A percentile compares a stretch with the other conserved stretches of the same genome.
phyloP scores from a whole-genome alignment of 2,329 filamentous ascomycete genomes.

The Colletotrichum echinochloae region DNA sequence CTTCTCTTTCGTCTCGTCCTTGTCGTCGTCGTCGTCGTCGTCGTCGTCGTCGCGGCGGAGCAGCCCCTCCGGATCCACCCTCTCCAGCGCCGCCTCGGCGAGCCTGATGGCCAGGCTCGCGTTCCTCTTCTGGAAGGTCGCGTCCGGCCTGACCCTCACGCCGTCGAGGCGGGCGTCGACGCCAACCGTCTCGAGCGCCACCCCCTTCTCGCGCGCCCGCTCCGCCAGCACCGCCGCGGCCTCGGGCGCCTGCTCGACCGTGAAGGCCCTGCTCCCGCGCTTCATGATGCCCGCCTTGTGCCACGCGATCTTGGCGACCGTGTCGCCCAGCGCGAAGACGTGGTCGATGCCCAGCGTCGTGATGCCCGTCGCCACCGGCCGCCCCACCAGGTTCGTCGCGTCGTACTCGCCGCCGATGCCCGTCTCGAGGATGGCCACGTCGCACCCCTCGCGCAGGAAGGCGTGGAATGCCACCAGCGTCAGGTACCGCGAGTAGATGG shows the following conservation, averaged over 20 bases:
- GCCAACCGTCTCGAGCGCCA: conserved; percentile 17
- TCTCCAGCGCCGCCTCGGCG: conserved; percentile 61
- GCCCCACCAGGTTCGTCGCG: conserved; percentile 82
- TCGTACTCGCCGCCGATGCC: conserved; percentile 96
- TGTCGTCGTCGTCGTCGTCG: no score
- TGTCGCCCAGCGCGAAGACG: conserved; percentile 81
- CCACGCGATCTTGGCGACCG: conserved; percentile 86
- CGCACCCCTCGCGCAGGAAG: conserved; percentile 81
- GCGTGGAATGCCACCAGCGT: conserved; percentile 89
- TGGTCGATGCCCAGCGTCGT: conserved; percentile 90
- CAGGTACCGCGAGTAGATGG: conserved; percentile 92
- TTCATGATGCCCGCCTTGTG: conserved; percentile 94
- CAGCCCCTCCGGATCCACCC: conserved; percentile 48
- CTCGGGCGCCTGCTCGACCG: conserved; percentile 48
- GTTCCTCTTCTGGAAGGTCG: conserved; percentile 68
- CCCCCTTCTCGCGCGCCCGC: conserved; percentile 68
- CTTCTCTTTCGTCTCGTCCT: background rate
- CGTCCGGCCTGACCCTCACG: conserved; percentile 62
- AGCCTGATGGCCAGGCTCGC: conserved; percentile 67
- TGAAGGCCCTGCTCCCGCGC: conserved; percentile 58
- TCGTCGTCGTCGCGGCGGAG: background rate
- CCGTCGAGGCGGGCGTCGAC: conserved; percentile 53
- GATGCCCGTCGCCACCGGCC: conserved; percentile 72
- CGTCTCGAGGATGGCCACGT: conserved; percentile 87
- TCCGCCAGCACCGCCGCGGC: conserved; percentile 66